Base-by-base conservation (phyloP, 805 yeast genomes). In the Wickerhamomyces kurtzmanii region DNA sequence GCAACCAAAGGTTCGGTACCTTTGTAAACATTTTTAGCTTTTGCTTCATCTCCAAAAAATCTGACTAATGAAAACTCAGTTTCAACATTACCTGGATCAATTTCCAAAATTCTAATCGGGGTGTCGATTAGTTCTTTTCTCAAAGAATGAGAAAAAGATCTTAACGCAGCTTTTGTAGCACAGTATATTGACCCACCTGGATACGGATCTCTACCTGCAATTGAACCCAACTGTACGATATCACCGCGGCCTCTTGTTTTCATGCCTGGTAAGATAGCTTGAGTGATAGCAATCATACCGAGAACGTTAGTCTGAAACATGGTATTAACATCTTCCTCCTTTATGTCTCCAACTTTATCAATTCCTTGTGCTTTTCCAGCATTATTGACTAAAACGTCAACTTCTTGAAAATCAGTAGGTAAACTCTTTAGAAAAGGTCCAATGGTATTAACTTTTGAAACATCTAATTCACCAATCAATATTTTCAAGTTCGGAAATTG, bases 291-390 rank as follows among this genome's bases (percentile, higher is more conserved):
- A 34, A 87, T 81, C 53, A 87, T 62, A 4, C 95, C 96, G 32
- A 84, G 49, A 3, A 89, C 96, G 47, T 87, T 89, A 33, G 96
- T 85, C 43, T 78, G 66, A 55, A 83, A 76, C 85, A 85, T 84
- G 26, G 67, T 72, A 26, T 66, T 62, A 26, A 85, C 70, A 46
- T 86, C 95, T 5, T 57, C 55, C n/a, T 63, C 54, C 2, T 55
- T 53, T 36, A 89, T 74, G 5, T 60, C 57, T 11, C 96, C 96
- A 31, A 86, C 79, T 31, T 65, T 63, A 22, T 79, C 95, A 31
- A 66, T 60, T 4, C 96, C 96, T 26, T 75, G 55, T 1, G 94
- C 96, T 58, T 71, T 71, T 29, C 86, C 86, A 3, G 87, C 87
- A 44, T 79, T 79, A 54, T 79, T 79, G 26, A 79, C 59, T 38